Evolutionary conservation across 768 basidiomycete genomes (phyloP).

Genomic region (Mrakia blollopis): DNA sequence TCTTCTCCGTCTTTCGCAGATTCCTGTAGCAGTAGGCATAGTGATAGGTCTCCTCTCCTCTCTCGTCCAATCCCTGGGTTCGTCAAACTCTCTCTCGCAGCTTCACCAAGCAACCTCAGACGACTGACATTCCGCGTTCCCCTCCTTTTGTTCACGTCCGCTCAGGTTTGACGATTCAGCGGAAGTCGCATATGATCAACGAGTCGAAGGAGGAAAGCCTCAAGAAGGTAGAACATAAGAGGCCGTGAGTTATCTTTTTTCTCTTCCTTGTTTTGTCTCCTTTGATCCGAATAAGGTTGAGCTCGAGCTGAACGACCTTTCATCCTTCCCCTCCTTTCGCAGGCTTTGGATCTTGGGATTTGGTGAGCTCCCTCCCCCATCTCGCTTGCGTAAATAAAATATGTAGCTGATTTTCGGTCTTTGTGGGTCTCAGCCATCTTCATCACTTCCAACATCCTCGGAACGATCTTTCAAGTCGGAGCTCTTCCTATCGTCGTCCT

Average conservation of each 20-base stretch:
- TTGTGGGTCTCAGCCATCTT: conserved; percentile 35
- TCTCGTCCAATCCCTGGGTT: conserved; percentile 76
- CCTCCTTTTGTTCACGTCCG: neutral
- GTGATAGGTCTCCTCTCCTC: conserved; percentile 70
- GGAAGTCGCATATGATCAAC: conserved; percentile 85
- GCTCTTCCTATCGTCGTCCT: conserved; percentile 91
- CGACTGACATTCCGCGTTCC: neutral
- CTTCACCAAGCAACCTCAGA: neutral
- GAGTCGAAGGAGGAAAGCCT: conserved; percentile 61
- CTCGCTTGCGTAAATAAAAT: no score
- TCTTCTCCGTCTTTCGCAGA: neutral
- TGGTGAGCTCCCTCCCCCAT: conserved; percentile 44
- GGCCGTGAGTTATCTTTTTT: conserved; percentile 58
- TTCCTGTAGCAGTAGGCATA: conserved; percentile 43
- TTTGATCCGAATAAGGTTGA: neutral
- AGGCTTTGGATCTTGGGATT: conserved; percentile 87
- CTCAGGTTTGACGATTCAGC: conserved; percentile 74
- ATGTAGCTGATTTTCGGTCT: neutral
- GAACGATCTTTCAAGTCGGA: conserved; percentile 86
- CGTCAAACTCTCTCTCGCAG: conserved; percentile 20
- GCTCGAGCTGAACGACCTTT: neutral
- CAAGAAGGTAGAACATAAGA: conserved; percentile 64
- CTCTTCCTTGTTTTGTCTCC: neutral
- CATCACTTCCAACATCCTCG: conserved; percentile 71
- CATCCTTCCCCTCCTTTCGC: neutral